Percentiles rank a stretch among this genome's conserved stretches.
phyloP scores from a whole-genome alignment of 306 rosid genomes.

The Oxytropis ochrocephala region DNA sequence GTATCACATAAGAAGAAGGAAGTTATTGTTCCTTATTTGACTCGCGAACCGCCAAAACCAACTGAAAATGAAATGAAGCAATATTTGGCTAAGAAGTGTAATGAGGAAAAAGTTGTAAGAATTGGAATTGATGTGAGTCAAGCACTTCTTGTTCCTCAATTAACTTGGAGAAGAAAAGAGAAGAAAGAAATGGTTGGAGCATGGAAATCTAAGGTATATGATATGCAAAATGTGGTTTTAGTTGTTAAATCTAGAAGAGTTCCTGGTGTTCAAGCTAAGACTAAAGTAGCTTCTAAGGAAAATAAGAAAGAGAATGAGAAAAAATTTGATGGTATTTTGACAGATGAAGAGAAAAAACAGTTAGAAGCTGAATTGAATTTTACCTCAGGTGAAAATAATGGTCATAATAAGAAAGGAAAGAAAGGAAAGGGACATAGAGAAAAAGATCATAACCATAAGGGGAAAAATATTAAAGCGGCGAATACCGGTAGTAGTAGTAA shows the following conservation, averaged over 20 bases:
- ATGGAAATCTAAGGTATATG: constrained; percentile 86
- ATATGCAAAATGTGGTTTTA: constrained; percentile 81
- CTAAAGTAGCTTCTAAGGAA: constrained; percentile 37
- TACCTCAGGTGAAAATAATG: constrained; percentile 39
- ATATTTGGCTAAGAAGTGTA: constrained; percentile 41
- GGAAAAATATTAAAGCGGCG: constrained; percentile 26
- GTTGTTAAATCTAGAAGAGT: constrained; percentile 52
- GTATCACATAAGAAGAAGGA: constrained; percentile 66
- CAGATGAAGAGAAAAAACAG: constrained; percentile 75
- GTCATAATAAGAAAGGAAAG: constrained; percentile 39
- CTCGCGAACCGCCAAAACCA: constrained; percentile 36
- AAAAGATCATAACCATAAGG: constrained; percentile 50
- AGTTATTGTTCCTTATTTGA: constrained; percentile 47
- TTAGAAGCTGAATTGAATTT: constrained; percentile 61
- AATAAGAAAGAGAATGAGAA: constrained; percentile 38
- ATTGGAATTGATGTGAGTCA: constrained; percentile 80
- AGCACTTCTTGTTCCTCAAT: constrained; percentile 75
- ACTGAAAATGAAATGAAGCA: constrained; percentile 47
- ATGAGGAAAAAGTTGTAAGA: constrained; percentile 35
- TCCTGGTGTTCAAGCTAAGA: constrained; percentile 71
- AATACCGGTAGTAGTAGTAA: constrained; percentile 30
- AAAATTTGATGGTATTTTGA: constrained; percentile 50
- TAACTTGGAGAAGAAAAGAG: constrained; percentile 86
- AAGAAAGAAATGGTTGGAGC: constrained; percentile 68
- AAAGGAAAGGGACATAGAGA: constrained; percentile 69